Percentiles rank a stretch among this genome's conserved stretches.
Evolutionary conservation across 108 stramenopile genomes (phyloP).

Genomic region (Nannochloropsis gaditana): DNA sequence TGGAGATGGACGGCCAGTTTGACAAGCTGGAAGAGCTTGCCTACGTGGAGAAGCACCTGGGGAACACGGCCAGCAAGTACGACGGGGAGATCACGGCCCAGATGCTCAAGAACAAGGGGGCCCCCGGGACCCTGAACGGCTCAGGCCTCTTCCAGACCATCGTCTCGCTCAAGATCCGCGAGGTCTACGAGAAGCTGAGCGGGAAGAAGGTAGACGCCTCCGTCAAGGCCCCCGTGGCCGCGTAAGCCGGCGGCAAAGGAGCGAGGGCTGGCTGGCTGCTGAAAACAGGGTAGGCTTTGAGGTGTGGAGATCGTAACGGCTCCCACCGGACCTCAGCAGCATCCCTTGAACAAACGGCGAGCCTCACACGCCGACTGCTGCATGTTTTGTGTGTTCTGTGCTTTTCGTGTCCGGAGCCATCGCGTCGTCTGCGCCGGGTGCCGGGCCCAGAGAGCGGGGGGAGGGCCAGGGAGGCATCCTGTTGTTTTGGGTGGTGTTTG

Average conservation of each 20-base stretch:
- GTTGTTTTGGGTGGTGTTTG: too few species aligned
- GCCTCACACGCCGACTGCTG: too few species aligned
- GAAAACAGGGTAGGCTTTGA: too few species aligned
- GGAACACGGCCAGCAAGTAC: conserved; percentile 86
- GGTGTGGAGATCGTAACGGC: too few species aligned
- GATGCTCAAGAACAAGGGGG: conserved; percentile 83
- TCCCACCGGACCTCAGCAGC: too few species aligned
- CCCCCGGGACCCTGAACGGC: conserved; percentile 90
- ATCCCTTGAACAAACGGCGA: too few species aligned
- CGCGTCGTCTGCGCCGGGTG: too few species aligned
- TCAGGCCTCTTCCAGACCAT: conserved; percentile 95
- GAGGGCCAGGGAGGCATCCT: too few species aligned
- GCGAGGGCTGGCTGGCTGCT: too few species aligned
- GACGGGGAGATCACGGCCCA: conserved; percentile 91
- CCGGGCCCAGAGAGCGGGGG: too few species aligned
- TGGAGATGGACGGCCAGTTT: conserved; percentile 94
- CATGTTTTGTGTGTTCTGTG: too few species aligned
- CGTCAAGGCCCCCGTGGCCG: not conserved
- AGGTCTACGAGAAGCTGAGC: conserved; percentile 78
- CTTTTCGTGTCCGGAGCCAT: too few species aligned
- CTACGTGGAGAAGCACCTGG: conserved; percentile 86
- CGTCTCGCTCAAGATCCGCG: conserved; percentile 87
- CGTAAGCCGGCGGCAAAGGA: not conserved
- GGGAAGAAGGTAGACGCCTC: conserved; percentile 21
- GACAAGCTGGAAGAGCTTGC: conserved; percentile 77